A percentile compares a stretch with the other conserved stretches of the same genome.
phyloP scores from a whole-genome alignment of 192 early-diverging fungal genomes.

The Funneliformis geosporum region DNA sequence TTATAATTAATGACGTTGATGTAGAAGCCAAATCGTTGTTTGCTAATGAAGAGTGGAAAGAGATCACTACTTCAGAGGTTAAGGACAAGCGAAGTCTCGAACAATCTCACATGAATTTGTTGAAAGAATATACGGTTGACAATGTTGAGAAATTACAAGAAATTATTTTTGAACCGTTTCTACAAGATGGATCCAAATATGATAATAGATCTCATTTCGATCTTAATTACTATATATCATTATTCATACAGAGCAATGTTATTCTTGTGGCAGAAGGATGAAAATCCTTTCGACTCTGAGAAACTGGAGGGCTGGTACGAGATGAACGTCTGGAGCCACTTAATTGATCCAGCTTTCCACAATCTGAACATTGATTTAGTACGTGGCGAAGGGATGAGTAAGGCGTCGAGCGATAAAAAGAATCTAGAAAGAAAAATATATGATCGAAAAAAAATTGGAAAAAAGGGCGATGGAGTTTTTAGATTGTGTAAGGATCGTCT shows the following conservation, averaged over 20 bases:
- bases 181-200: constrained; percentile 9
- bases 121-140: constrained; percentile 8
- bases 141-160: neutral
- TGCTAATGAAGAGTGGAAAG: neutral
- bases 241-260: neutral
- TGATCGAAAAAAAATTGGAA: constrained; percentile 7
- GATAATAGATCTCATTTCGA: constrained; percentile 5
- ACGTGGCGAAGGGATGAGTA: neutral
- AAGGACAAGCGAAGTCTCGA: constrained; percentile 12
- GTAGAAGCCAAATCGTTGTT: constrained; percentile 2
- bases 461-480: neutral
- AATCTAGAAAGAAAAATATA: neutral
- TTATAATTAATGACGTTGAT: constrained; percentile 13
- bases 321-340: constrained; percentile 1
- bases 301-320: constrained; percentile 16
- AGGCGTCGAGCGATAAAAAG: neutral
- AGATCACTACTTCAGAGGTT: constrained; percentile 1
- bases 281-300: neutral
- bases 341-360: constrained; percentile 16
- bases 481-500: neutral
- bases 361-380: constrained; percentile 20
- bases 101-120: neutral
- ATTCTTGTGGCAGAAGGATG: constrained; percentile 4
- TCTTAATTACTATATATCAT: constrained; percentile 12
- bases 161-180: constrained; percentile 13